phyloP scores from a whole-genome alignment of 768 basidiomycete genomes.

The Auricularia heimuer region DNA sequence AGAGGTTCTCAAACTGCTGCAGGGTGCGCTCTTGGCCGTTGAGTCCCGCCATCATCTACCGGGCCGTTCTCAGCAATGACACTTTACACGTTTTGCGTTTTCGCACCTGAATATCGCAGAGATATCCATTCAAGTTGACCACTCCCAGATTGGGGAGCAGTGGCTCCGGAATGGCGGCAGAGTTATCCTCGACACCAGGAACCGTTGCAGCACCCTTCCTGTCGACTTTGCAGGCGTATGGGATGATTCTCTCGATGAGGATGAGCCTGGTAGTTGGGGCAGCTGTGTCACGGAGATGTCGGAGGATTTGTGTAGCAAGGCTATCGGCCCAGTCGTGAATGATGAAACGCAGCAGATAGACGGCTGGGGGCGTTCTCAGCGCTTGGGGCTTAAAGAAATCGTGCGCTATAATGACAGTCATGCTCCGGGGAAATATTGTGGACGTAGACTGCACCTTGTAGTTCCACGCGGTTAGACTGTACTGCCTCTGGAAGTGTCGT shows the following conservation, averaged over 20 bases:
- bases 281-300: constrained; percentile 4
- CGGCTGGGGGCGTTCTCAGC: constrained; percentile 6
- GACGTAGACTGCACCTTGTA: constrained; percentile 4
- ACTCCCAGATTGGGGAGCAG: constrained; percentile 17
- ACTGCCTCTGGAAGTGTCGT: not conserved
- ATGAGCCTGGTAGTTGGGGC: constrained; percentile 6
- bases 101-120: constrained; percentile 8
- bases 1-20: constrained; percentile 1
- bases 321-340: constrained; percentile 14
- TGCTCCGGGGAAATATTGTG: too few relatives aligned
- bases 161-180: constrained; percentile 10
- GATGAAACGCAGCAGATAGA: constrained; percentile 9
- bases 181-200: not conserved
- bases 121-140: constrained; percentile 11
- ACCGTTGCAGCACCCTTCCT: not conserved
- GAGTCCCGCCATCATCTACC: constrained; percentile 4
- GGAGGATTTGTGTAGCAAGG: constrained; percentile 6
- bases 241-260: constrained; percentile 8
- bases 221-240: constrained; percentile 7
- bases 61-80: not conserved
- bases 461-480: not conserved
- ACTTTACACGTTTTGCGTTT: not conserved
- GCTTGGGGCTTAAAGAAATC: constrained; percentile 10
- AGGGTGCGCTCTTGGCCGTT: constrained; percentile 7
- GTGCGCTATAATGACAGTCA: constrained; percentile 8